Evolutionary conservation across 129 eudicot species (phyloP).

Genomic region (Scalesia atractyloides): DNA sequence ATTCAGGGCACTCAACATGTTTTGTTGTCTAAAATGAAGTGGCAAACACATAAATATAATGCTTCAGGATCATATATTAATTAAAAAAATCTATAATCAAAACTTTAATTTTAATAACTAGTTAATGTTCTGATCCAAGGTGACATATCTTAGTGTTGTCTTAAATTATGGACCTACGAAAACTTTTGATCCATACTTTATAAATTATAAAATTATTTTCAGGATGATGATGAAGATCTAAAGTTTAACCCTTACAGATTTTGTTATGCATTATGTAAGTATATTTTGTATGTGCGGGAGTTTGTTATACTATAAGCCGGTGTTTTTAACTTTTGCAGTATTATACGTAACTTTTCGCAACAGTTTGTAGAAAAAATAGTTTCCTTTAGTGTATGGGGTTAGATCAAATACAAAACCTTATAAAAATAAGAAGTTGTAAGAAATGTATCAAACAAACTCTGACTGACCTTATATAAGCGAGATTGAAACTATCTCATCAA

Average conservation of each 20-base stretch:
- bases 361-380: too few relatives aligned
- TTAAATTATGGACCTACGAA: conserved; percentile 24
- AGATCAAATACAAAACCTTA: too few relatives aligned
- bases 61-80: conserved; percentile 16
- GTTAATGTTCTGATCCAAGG: conserved; percentile 28
- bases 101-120: conserved; percentile 8
- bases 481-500: too few relatives aligned
- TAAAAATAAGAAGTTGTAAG: too few relatives aligned
- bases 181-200: neutral
- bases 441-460: too few relatives aligned
- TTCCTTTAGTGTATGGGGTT: too few relatives aligned
- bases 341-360: too few relatives aligned
- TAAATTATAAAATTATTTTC: conserved; percentile 4
- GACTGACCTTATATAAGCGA: too few relatives aligned
- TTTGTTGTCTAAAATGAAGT: conserved; percentile 20
- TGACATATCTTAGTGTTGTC: conserved; percentile 31
- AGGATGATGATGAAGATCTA: neutral
- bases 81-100: conserved; percentile 23
- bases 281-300: too few relatives aligned
- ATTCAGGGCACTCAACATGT: conserved; percentile 22
- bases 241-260: neutral
- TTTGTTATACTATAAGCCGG: too few relatives aligned
- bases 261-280: too few relatives aligned
- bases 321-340: too few relatives aligned
- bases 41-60: conserved; percentile 24